Percentiles rank a stretch among this genome's conserved stretches.
Evolutionary conservation across 176 grass and related monocot species (phyloP).

Genomic region (Avena sativa): DNA sequence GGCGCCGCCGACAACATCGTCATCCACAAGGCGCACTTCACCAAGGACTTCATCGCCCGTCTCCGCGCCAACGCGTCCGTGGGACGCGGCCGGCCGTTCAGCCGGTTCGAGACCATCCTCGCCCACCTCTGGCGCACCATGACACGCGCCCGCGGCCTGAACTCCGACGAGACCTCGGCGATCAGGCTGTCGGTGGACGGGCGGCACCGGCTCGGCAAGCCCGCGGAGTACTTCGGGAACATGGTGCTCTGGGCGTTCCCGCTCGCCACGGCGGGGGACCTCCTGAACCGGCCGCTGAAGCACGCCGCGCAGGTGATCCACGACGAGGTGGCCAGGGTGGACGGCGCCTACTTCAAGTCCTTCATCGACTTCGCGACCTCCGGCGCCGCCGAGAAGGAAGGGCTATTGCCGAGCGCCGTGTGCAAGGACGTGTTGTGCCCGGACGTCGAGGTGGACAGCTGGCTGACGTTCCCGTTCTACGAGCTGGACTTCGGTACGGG

Average conservation of each 20-base stretch:
- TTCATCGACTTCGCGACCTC: constrained; percentile 79
- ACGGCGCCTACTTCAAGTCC: constrained; percentile 72
- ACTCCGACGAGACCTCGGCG: constrained; percentile 7
- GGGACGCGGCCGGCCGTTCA: constrained; percentile 44
- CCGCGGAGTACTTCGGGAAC: constrained; percentile 67
- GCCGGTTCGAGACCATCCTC: constrained; percentile 62
- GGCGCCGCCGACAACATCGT: constrained; percentile 30
- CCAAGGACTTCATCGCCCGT: constrained; percentile 66
- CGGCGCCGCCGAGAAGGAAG: constrained; percentile 44
- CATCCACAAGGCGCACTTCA: constrained; percentile 74
- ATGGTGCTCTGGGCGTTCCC: constrained; percentile 80
- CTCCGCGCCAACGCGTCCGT: constrained; percentile 46
- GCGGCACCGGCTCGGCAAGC: constrained; percentile 52
- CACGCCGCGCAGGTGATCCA: constrained; percentile 66
- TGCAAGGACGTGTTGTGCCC: constrained; percentile 62
- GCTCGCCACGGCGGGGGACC: constrained; percentile 39
- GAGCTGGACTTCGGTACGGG: constrained; percentile 77
- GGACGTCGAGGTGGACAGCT: constrained; percentile 77
- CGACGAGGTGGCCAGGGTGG: constrained; percentile 56
- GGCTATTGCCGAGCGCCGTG: constrained; percentile 45
- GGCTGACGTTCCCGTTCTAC: constrained; percentile 78
- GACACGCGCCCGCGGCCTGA: constrained; percentile 40
- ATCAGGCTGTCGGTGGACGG: constrained; percentile 70
- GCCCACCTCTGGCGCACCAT: constrained; percentile 72
- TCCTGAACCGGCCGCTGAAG: constrained; percentile 46